phyloP scores from a whole-genome alignment of 2,329 filamentous ascomycete species.

The Didymella glomerata region DNA sequence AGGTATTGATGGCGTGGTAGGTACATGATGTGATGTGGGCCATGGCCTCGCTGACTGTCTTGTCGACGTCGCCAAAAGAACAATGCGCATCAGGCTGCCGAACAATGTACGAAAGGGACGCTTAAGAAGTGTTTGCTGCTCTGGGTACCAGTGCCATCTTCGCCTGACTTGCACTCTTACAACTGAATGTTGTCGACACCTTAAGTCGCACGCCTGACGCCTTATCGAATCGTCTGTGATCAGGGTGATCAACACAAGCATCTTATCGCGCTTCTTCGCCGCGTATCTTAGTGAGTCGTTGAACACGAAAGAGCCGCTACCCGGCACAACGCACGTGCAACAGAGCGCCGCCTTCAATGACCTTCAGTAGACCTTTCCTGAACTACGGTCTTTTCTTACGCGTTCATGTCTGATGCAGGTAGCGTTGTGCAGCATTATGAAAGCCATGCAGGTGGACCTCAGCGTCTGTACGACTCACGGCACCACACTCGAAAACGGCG shows the following conservation, averaged over 20 bases:
- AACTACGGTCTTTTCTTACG: background rate
- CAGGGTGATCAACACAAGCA: conserved; percentile 16
- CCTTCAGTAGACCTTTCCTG: background rate
- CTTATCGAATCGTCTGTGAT: background rate
- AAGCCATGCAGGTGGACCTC: background rate
- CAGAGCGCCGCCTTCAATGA: conserved; percentile 6
- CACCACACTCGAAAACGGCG: background rate
- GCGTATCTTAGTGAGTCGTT: conserved; percentile 8
- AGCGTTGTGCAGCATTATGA: background rate
- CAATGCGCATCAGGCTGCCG: conserved; percentile 2
- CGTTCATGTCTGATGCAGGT: background rate
- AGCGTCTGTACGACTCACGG: background rate
- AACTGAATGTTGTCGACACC: background rate
- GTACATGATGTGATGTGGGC: too few species aligned
- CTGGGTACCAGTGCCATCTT: background rate
- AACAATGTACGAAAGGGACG: too few species aligned
- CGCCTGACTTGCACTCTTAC: background rate
- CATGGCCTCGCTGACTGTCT: conserved; percentile 1
- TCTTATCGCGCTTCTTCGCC: background rate
- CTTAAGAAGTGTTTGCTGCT: background rate
- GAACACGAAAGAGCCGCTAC: conserved; percentile 6
- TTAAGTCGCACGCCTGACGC: background rate
- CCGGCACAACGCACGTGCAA: conserved; percentile 5
- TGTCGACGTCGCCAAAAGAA: background rate
- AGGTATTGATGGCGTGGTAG: too few species aligned